A percentile compares a stretch with the other conserved stretches of the same genome.
Evolutionary conservation across 2,329 filamentous ascomycete species (phyloP).

Genomic region (Domatiomyces globalis): DNA sequence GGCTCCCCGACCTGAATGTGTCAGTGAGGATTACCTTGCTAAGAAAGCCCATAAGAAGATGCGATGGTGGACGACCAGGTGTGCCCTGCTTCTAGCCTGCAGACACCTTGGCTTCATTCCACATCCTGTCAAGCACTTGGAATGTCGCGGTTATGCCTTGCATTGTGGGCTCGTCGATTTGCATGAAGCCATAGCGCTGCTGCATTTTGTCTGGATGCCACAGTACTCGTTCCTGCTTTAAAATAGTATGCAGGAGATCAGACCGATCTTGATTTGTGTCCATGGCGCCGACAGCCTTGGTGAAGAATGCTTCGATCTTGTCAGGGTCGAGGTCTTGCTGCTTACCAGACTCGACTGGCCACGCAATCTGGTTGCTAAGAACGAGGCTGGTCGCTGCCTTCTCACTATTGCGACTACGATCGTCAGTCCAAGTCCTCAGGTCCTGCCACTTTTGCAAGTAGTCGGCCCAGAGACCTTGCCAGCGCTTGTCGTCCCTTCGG

Average conservation of each 20-base stretch:
- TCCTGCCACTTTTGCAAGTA: slow-evolving; percentile 53
- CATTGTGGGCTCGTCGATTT: slow-evolving; percentile 60
- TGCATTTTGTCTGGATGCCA: slow-evolving; percentile 99
- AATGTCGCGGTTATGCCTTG: slow-evolving; percentile 77
- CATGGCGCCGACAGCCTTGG: slow-evolving; percentile 8
- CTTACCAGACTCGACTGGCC: slow-evolving; percentile 56
- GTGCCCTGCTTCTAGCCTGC: not conserved
- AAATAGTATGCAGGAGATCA: slow-evolving; percentile 32
- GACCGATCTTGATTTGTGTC: not conserved
- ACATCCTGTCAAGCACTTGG: slow-evolving; percentile 73
- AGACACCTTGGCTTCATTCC: slow-evolving; percentile 34
- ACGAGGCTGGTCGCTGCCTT: slow-evolving; percentile 10
- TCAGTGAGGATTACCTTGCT: not conserved
- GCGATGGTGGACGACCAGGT: not conserved
- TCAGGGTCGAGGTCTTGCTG: slow-evolving; percentile 43
- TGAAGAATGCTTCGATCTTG: slow-evolving; percentile 55
- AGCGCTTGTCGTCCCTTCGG: slow-evolving; percentile 41
- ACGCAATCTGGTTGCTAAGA: slow-evolving; percentile 42
- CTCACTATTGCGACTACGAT: slow-evolving; percentile 1
- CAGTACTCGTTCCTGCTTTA: slow-evolving; percentile 75
- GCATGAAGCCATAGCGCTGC: slow-evolving; percentile 65
- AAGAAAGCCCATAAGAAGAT: no score
- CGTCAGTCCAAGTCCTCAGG: slow-evolving; percentile 23
- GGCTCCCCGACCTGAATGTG: not conserved
- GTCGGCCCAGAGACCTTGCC: slow-evolving; percentile 47